Percentiles rank a stretch among this genome's conserved stretches.
These are phyloP conservation scores for Gracilaria caudata DNA, from an alignment of 23 red algal genomes.

Conservation along the genomic window DNA sequence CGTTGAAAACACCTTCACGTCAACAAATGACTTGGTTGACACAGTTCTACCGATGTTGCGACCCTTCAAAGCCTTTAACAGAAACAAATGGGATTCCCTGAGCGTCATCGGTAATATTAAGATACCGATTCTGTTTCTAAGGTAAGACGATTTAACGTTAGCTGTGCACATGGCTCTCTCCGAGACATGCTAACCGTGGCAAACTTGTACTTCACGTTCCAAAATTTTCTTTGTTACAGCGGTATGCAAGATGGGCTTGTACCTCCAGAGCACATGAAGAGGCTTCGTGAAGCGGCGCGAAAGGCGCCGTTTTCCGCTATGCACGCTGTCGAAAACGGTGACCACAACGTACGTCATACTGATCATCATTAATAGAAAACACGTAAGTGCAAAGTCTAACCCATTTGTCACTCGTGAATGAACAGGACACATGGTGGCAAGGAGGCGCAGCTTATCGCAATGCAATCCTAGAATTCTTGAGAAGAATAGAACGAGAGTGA, in stretches of 20 bases:
- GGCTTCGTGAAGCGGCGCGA: slow-evolving; percentile 39
- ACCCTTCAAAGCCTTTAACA: slow-evolving; percentile 81
- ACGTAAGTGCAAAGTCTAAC: not conserved
- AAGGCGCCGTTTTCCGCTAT: slow-evolving; percentile 41
- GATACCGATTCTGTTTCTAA: slow-evolving; percentile 85
- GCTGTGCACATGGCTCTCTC: not conserved
- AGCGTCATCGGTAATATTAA: slow-evolving; percentile 48
- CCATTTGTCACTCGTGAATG: not conserved
- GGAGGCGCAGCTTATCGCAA: slow-evolving; percentile 75
- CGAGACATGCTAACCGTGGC: not conserved
- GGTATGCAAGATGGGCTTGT: slow-evolving; percentile 85
- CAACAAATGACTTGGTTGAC: slow-evolving; percentile 90
- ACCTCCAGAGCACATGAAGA: slow-evolving; percentile 76
- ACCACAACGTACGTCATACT: slow-evolving; percentile 77
- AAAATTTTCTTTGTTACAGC: not conserved
- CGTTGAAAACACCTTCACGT: slow-evolving; percentile 96
- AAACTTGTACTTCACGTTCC: not conserved
- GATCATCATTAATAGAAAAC: not conserved
- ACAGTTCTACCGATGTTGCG: slow-evolving; percentile 77
- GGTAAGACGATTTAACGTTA: slow-evolving; percentile 3
- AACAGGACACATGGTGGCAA: slow-evolving; percentile 87
- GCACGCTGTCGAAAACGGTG: slow-evolving; percentile 70
- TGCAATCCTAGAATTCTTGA: slow-evolving; percentile 74
- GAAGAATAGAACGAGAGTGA: slow-evolving; percentile 12
- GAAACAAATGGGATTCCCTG: slow-evolving; percentile 87